A percentile compares a stretch with the other conserved stretches of the same genome.
These are phyloP conservation scores for Nicotiana undulata DNA, from an alignment of 257 asterid genomes.

Conservation along the genomic window DNA sequence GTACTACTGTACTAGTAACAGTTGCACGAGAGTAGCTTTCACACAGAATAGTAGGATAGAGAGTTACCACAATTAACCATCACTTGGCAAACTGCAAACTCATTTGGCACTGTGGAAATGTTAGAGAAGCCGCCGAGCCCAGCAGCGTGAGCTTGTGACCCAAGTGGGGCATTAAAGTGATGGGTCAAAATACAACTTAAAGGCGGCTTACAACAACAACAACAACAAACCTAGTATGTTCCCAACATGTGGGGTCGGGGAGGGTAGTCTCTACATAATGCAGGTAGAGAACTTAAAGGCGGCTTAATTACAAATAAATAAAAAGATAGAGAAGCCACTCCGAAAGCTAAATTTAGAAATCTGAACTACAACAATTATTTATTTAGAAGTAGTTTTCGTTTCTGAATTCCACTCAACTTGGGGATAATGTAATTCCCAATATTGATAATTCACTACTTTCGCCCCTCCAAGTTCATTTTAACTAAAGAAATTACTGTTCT, in stretches of 20 bases:
- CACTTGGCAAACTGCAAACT: background rate
- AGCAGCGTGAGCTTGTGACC: no score
- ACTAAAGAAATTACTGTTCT: background rate
- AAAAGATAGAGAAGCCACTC: background rate
- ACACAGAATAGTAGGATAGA: background rate
- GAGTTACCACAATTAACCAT: background rate
- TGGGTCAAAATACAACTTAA: no score
- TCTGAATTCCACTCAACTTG: background rate
- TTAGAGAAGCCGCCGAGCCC: background rate
- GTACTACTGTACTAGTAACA: background rate
- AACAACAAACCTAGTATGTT: no score
- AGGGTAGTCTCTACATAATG: no score
- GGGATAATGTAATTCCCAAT: background rate
- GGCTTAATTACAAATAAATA: no score
- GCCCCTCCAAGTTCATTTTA: background rate
- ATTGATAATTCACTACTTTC: background rate
- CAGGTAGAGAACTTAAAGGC: no score
- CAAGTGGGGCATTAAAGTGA: no score
- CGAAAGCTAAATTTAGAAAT: background rate
- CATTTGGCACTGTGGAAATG: background rate
- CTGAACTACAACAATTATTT: background rate
- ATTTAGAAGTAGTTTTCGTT: background rate
- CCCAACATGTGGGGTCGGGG: no score
- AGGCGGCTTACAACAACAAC: no score
- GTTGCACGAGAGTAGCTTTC: background rate